Evolutionary conservation across 495 filamentous ascomycete genomes (phyloP).

Genomic region (Mycothermus thermophilus): DNA sequence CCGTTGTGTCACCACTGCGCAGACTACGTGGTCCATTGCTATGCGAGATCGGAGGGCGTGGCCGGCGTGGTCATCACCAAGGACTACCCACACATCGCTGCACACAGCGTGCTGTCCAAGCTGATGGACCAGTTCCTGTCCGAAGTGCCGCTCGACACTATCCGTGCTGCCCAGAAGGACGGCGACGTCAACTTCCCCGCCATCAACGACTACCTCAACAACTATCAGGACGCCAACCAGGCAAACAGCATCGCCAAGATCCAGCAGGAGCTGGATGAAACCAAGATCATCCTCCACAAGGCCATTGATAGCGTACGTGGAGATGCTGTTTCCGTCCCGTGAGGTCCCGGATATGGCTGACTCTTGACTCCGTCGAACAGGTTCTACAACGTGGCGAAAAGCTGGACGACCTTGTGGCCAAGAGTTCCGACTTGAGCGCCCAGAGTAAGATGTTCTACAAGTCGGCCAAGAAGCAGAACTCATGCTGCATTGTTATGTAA

Average conservation of each 20-base stretch:
- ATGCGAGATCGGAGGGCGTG: constrained; percentile 75
- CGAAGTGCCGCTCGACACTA: constrained; percentile 55
- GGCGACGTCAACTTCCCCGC: constrained; percentile 44
- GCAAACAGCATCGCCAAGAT: constrained; percentile 90
- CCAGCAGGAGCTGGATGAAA: constrained; percentile 93
- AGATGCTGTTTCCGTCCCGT: too few relatives aligned
- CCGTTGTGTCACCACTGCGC: too few relatives aligned
- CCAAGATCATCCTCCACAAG: constrained; percentile 94
- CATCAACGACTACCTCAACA: constrained; percentile 69
- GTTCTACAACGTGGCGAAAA: constrained; percentile 79
- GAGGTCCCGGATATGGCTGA: too few relatives aligned
- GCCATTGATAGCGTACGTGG: constrained; percentile 67
- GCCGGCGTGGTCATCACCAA: constrained; percentile 78
- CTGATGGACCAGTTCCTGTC: constrained; percentile 86
- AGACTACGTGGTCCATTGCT: constrained; percentile 81
- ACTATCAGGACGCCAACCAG: constrained; percentile 80
- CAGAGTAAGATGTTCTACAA: constrained; percentile 94
- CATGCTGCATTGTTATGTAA: constrained; percentile 78
- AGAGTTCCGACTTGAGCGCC: constrained; percentile 72
- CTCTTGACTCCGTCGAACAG: constrained; percentile 5
- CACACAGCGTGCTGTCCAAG: constrained; percentile 88
- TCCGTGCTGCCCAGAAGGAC: constrained; percentile 39
- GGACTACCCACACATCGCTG: constrained; percentile 78
- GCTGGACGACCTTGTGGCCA: constrained; percentile 76
- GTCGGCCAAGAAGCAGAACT: constrained; percentile 81